These are phyloP conservation scores for Kwoniella europaea DNA, from an alignment of 768 basidiomycete genomes.

Conservation along the genomic window DNA sequence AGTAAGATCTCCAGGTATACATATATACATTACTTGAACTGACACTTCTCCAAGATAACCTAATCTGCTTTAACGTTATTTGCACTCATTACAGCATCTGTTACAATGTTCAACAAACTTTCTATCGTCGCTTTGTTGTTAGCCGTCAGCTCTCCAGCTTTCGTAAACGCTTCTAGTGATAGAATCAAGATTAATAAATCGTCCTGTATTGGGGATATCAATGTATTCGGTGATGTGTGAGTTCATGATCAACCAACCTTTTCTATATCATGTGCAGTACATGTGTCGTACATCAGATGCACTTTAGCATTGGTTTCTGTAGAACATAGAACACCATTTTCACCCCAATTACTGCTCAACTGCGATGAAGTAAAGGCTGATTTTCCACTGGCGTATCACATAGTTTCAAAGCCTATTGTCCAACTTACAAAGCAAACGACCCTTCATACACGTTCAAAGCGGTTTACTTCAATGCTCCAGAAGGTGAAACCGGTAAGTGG, in stretches of 20 bases:
- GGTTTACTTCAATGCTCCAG: not conserved
- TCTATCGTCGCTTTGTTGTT: not conserved
- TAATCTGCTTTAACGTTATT: too few species aligned
- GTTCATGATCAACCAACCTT: not conserved
- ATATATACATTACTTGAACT: not conserved
- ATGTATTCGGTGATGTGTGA: not conserved
- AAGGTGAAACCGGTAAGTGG: not conserved
- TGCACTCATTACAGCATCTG: too few species aligned
- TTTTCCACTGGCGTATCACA: not conserved
- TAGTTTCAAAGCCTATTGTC: not conserved
- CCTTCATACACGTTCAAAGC: not conserved
- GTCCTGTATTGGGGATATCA: not conserved
- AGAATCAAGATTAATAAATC: not conserved
- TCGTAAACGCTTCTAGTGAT: not conserved
- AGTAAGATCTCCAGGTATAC: too few species aligned
- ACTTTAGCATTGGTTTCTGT: not conserved
- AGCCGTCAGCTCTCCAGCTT: not conserved
- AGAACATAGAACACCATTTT: too few species aligned
- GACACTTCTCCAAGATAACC: too few species aligned
- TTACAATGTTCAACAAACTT: not conserved
- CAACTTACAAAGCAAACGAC: not conserved
- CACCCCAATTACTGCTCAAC: too few species aligned
- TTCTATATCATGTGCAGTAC: not conserved
- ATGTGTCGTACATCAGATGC: not conserved
- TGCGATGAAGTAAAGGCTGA: too few species aligned